These are phyloP conservation scores for Leccinum longicurvipes DNA, from an alignment of 768 basidiomycete genomes.

Conservation along the genomic window DNA sequence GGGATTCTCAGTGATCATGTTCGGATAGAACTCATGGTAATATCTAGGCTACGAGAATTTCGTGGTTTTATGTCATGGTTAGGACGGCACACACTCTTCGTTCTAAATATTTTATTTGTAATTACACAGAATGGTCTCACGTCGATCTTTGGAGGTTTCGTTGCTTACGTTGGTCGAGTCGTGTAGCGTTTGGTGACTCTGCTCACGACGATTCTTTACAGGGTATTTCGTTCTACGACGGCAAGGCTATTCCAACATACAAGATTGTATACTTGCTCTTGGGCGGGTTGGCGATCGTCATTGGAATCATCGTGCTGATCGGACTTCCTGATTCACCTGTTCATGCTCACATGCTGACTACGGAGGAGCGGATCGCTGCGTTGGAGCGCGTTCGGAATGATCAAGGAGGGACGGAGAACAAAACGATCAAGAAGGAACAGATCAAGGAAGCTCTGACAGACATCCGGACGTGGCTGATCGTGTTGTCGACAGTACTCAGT, in stretches of 20 bases:
- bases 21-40: constrained; percentile 1
- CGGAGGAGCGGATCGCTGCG: constrained; percentile 58
- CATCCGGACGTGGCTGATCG: constrained; percentile 59
- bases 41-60: constrained; percentile 49
- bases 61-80: constrained; percentile 69
- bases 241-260: constrained; percentile 48
- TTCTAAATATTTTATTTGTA: not conserved
- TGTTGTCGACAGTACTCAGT: constrained; percentile 58
- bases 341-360: constrained; percentile 51
- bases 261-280: constrained; percentile 61
- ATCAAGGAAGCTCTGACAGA: constrained; percentile 55
- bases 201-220: constrained; percentile 17
- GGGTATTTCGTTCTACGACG: constrained; percentile 56
- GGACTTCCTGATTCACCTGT: constrained; percentile 68
- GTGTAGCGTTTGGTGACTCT: not conserved
- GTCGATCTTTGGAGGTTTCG: constrained; percentile 58
- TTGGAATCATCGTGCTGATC: constrained; percentile 53
- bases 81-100: not conserved
- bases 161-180: constrained; percentile 48
- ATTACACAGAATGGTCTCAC: constrained; percentile 54
- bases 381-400: constrained; percentile 67
- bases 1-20: not conserved
- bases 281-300: constrained; percentile 56
- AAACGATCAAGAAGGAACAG: constrained; percentile 56
- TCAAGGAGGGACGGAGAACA: constrained; percentile 61